These are phyloP conservation scores for Boletales sp. DNA, from an alignment of 768 basidiomycete genomes.

Conservation along the genomic window DNA sequence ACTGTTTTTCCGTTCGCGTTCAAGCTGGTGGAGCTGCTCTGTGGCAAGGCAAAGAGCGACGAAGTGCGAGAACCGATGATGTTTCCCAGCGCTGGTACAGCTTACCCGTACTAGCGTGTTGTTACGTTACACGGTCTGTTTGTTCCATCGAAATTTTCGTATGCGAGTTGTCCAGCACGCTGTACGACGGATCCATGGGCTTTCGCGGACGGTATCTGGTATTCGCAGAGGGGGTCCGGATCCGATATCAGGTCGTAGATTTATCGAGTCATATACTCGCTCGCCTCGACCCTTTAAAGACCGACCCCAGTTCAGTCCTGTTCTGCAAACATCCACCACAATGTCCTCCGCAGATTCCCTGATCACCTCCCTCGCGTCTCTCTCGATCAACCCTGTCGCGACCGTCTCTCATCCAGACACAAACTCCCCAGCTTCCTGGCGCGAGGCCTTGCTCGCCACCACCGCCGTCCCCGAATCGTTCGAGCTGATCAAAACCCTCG, in stretches of 20 bases:
- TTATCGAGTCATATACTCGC: conserved; percentile 24
- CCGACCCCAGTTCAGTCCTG: too few relatives aligned
- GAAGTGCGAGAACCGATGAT: conserved; percentile 68
- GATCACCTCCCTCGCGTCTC: conserved; percentile 42
- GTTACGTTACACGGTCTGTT: conserved; percentile 13
- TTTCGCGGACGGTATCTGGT: conserved; percentile 12
- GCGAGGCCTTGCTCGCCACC: conserved; percentile 57
- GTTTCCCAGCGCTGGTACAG: conserved; percentile 53
- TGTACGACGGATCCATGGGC: conserved; percentile 23
- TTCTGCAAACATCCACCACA: background rate
- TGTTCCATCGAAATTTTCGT: conserved; percentile 12
- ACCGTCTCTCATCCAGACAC: conserved; percentile 57
- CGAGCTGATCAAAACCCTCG: conserved; percentile 81
- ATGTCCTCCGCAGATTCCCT: conserved; percentile 36
- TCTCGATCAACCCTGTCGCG: conserved; percentile 54
- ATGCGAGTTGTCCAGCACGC: conserved; percentile 27
- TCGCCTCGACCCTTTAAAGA: too few relatives aligned
- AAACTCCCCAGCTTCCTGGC: conserved; percentile 74
- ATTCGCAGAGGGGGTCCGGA: conserved; percentile 5
- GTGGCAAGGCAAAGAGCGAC: conserved; percentile 57
- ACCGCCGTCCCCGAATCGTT: conserved; percentile 53
- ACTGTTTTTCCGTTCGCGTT: conserved; percentile 77
- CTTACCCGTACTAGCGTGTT: conserved; percentile 32
- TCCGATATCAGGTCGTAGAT: conserved; percentile 20
- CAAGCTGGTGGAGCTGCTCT: conserved; percentile 68